A percentile compares a stretch with the other conserved stretches of the same genome.
Conservation (phyloP, 345 rosid species). For the Isatis tinctoria region DNA sequence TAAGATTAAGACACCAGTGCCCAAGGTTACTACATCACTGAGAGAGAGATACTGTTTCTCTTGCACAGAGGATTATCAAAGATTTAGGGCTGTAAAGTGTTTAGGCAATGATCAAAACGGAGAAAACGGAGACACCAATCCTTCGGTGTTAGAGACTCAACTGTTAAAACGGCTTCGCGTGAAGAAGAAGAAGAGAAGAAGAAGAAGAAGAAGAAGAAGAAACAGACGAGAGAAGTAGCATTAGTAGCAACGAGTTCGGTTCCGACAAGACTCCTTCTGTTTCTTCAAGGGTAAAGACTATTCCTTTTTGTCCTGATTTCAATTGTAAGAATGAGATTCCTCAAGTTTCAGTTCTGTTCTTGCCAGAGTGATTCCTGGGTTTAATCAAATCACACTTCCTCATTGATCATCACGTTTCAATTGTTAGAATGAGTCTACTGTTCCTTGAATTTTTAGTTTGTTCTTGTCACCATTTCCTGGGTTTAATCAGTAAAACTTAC, state of each 20-base stretch:
- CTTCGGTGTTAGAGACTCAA: constrained; percentile 35
- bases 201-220: constrained; percentile 38
- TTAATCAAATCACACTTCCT: too few species aligned
- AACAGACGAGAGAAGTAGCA: constrained; percentile 31
- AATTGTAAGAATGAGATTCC: too few species aligned
- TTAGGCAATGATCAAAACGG: constrained; percentile 31
- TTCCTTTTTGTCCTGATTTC: background rate
- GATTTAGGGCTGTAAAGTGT: constrained; percentile 40
- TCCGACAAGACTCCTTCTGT: constrained; percentile 45
- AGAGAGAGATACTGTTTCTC: constrained; percentile 28
- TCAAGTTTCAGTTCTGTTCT: too few species aligned
- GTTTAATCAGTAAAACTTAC: background rate
- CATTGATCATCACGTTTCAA: background rate
- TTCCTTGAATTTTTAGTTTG: background rate
- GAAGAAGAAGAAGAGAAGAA: constrained; percentile 35
- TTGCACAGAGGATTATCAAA: constrained; percentile 15
- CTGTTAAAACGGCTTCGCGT: constrained; percentile 34
- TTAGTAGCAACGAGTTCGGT: constrained; percentile 32
- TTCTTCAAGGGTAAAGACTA: constrained; percentile 48
- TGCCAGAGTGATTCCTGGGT: too few species aligned
- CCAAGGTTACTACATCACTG: background rate
- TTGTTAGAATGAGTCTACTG: background rate
- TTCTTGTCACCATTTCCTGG: background rate
- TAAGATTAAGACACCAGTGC: constrained; percentile 19
- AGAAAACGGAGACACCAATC: constrained; percentile 27